phyloP scores from a whole-genome alignment of 768 basidiomycete genomes.

The Royoungia palumana region DNA sequence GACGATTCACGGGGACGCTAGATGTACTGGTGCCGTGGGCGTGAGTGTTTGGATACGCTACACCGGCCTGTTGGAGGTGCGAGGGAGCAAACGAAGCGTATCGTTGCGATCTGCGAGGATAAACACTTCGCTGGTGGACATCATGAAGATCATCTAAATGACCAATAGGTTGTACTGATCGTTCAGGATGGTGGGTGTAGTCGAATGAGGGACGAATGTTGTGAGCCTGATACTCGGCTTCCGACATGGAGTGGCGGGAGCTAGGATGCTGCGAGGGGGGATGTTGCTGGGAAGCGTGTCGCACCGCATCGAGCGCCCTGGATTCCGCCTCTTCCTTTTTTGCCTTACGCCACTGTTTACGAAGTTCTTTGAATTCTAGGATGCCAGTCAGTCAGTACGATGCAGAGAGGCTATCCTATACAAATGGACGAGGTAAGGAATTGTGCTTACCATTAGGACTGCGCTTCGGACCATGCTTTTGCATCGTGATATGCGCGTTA shows the following conservation, averaged over 20 bases:
- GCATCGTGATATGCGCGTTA: conserved; percentile 98
- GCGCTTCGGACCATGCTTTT: conserved; percentile 89
- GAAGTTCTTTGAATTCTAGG: conserved; percentile 95
- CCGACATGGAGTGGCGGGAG: conserved; percentile 27
- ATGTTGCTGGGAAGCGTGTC: conserved; percentile 16
- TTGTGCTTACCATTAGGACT: conserved; percentile 75
- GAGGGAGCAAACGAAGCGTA: conserved; percentile 21
- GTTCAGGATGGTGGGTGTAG: conserved; percentile 27
- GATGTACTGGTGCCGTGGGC: conserved; percentile 20
- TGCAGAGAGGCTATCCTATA: not conserved
- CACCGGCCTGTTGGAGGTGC: conserved; percentile 11
- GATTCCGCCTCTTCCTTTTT: conserved; percentile 70
- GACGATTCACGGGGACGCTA: conserved; percentile 34
- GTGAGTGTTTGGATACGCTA: conserved; percentile 25
- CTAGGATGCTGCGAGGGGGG: conserved; percentile 17
- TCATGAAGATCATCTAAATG: conserved; percentile 22
- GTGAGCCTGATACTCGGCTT: conserved; percentile 22
- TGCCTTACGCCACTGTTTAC: conserved; percentile 92
- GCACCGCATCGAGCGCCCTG: conserved; percentile 15
- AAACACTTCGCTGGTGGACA: conserved; percentile 15
- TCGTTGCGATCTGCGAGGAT: conserved; percentile 28
- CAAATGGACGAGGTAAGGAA: not conserved
- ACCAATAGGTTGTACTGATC: conserved; percentile 9
- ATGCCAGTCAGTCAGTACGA: conserved; percentile 7
- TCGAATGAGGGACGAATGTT: conserved; percentile 17